These are phyloP conservation scores for Chalaropsis ovoidea DNA, from an alignment of 2,329 filamentous ascomycete species.

Conservation along the genomic window DNA sequence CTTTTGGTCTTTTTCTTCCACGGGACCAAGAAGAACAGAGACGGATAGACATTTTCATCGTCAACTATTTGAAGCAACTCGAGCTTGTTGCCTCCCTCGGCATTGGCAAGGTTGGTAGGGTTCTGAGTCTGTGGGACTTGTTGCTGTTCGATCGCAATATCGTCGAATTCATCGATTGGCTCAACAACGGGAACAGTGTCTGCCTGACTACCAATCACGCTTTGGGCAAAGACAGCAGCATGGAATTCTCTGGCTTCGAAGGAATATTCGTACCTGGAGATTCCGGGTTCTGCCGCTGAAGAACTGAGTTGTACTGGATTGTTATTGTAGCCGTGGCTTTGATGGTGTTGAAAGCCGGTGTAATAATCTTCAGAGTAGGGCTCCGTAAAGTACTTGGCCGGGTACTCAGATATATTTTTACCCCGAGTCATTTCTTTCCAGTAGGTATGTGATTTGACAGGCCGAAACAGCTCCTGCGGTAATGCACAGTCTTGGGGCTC, in stretches of 20 bases:
- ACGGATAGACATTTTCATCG: background rate
- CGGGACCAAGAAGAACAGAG: background rate
- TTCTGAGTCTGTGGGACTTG: background rate
- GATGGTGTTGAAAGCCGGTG: background rate
- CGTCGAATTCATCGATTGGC: background rate
- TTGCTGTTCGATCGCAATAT: background rate
- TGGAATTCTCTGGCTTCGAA: background rate
- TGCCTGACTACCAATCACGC: background rate
- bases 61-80: constrained; percentile 6
- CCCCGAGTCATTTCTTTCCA: background rate
- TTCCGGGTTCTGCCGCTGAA: background rate
- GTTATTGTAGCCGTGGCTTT: background rate
- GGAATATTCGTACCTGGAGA: background rate
- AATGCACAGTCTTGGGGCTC: constrained; percentile 5
- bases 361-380: background rate
- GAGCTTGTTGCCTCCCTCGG: background rate
- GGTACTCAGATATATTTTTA: background rate
- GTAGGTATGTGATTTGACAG: no score
- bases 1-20: background rate
- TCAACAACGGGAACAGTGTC: background rate
- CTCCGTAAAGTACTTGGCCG: background rate
- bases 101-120: background rate
- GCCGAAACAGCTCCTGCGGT: background rate
- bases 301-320: background rate
- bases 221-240: background rate